These are phyloP conservation scores for Diplodia mutila DNA, from an alignment of 2,329 filamentous ascomycete genomes.

Conservation along the genomic window DNA sequence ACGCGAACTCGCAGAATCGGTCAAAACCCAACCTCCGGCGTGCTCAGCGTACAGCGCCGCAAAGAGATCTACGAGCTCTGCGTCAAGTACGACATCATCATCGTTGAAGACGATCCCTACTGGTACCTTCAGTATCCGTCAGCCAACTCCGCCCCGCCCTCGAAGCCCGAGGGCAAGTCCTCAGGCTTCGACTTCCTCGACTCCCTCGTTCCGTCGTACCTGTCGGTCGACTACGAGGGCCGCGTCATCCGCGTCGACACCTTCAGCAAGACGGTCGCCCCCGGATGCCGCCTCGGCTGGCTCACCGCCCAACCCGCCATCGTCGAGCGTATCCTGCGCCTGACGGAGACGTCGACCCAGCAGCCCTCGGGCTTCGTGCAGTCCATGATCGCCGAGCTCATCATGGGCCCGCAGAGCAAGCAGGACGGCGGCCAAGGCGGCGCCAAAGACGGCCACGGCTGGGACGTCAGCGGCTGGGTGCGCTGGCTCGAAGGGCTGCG, in stretches of 20 bases:
- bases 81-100: conserved; percentile 83
- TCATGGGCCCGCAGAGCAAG: conserved; percentile 70
- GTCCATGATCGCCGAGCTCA: conserved; percentile 73
- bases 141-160: conserved; percentile 46
- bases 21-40: conserved; percentile 83
- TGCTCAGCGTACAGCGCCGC: conserved; percentile 72
- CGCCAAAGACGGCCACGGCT: conserved; percentile 61
- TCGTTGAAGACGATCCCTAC: conserved; percentile 93
- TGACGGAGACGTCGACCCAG: conserved; percentile 78
- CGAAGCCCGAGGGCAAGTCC: conserved; percentile 47
- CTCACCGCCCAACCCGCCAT: conserved; percentile 81
- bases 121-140: conserved; percentile 92
- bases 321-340: conserved; percentile 72
- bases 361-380: conserved; percentile 91
- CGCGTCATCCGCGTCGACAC: conserved; percentile 89
- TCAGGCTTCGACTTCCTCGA: conserved; percentile 79
- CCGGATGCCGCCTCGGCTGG: conserved; percentile 88
- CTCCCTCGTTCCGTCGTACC: conserved; percentile 79
- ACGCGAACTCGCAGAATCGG: conserved; percentile 64
- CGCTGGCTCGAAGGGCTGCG: conserved; percentile 87
- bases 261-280: conserved; percentile 90
- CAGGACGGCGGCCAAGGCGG: conserved; percentile 52
- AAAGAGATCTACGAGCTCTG: conserved; percentile 80
- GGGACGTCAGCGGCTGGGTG: conserved; percentile 85
- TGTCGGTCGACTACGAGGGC: conserved; percentile 81